Evolutionary conservation across 805 yeast genomes (phyloP), one percentile per base, ranked within the genome.

Genomic region (Helenozyma rhizophorensis): DNA sequence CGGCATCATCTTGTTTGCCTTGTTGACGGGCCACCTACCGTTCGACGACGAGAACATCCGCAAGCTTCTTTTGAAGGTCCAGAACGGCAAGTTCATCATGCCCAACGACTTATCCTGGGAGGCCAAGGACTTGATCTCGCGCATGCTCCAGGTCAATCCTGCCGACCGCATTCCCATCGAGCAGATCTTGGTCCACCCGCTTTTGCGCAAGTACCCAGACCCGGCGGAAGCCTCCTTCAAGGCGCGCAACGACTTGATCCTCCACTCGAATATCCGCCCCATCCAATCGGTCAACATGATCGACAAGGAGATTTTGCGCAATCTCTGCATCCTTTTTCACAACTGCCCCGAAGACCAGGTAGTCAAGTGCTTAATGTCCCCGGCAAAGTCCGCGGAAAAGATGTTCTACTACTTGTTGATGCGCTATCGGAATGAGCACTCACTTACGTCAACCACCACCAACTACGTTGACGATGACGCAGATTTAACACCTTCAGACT

Each of bases 1-100:
- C 63, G 97, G 98, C 50, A 86, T 93, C 40, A 93, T 93, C 33
- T 66, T 93, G 35, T 93, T 86, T 65, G 98, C 98, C 0, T 65
- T 93, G 30, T 70, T 93, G 28, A 89, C 97, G 0, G 98, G 97
- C 24, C 90, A 93, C 56, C 66, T 93, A 37, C 98, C 98, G 2
- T 93, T 93, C 56, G 98, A 93, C 60, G 97, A 93, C 60, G 97
- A 90, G 45, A 88, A 88, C 57, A 88, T 93, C 43, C 74, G 97
- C 49, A 81, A 83, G 50, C 66, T 93, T 43, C 68, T 93, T 30
- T 65, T 87, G 46, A 93, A 93, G 56, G 98, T 93, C 14, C 97
- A 90, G 62, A 76, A 80, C 34, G 98, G 98, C 24, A 74, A 76
- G 49, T 93, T 80, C 56, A 74, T 74, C 36, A 85, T 90, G 80